Evolutionary conservation across 768 basidiomycete species (phyloP).

Genomic region (Psilocybe tampanensis): DNA sequence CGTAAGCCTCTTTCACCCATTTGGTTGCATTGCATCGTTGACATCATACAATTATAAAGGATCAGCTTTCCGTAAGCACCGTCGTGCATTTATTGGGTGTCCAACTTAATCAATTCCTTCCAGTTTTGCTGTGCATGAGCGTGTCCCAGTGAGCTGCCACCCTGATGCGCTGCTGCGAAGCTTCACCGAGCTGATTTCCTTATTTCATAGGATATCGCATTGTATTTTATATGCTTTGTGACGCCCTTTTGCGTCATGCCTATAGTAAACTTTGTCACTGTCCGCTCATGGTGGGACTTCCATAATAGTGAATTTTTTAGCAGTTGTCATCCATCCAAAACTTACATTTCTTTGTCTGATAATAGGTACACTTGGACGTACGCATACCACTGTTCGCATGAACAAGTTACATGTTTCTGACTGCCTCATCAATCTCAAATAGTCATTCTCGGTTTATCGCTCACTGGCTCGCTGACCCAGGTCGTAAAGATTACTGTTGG

Average conservation of each 20-base stretch:
- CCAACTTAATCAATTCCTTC: conserved; percentile 3
- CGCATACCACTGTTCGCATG: conserved; percentile 10
- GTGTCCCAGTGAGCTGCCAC: conserved; percentile 62
- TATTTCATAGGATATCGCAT: conserved; percentile 40
- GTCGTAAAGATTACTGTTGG: conserved; percentile 87
- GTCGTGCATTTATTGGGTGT: background rate
- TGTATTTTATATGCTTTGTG: conserved; percentile 56
- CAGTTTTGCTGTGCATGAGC: conserved; percentile 75
- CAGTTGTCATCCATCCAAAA: background rate
- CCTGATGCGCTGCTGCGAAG: background rate
- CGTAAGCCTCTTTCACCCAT: conserved; percentile 46
- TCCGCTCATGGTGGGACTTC: conserved; percentile 88
- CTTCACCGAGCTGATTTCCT: background rate
- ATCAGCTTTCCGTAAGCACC: conserved; percentile 42
- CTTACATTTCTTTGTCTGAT: background rate
- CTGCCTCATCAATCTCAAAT: background rate
- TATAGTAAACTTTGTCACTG: conserved; percentile 67
- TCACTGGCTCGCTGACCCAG: conserved; percentile 85
- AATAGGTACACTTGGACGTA: conserved; percentile 46
- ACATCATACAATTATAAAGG: conserved; percentile 27
- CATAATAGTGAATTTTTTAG: conserved; percentile 60
- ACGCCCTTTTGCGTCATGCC: conserved; percentile 74
- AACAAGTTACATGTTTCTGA: background rate
- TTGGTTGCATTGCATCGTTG: conserved; percentile 8
- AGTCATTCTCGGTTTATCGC: conserved; percentile 74